Evolutionary conservation across 2,329 filamentous ascomycete species (phyloP), one percentile per base, ranked within the genome.

Genomic region (Rachicladosporium sp.): DNA sequence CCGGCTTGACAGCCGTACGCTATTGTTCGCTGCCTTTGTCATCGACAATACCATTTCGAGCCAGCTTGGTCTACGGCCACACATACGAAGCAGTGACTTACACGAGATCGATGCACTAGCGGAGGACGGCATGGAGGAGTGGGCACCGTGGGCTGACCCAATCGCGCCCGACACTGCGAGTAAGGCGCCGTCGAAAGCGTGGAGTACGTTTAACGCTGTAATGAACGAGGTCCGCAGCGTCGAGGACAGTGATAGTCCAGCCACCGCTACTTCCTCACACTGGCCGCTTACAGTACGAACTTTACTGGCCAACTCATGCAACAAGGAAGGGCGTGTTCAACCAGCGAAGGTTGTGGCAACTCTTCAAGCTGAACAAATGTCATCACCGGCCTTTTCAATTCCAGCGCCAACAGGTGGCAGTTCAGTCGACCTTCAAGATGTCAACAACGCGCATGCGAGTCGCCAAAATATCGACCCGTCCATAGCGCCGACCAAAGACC

Each of bases 51-150:
- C 78, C 13, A 54, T 78, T 10, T 70, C 72, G 6, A 55, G 71
- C 11, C 63, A 70, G 6, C 60, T 76, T 3, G 60, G 66, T n/a
- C 65, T 65, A 29, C 58, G 64, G 7, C 64, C 71, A 2, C 70
- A 73, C 51, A 63, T 79, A 5, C 61, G 60, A 40, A 53, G 59
- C 7, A 62, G 65, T 10, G 69, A 74, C 37, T 54, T 74, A 19
- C 57, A 64, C n/a, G 56, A 59, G 30, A 53, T 68, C 23, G 68
- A 69, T 7, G 57, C 61, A 2, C 61, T 81, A 2, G 67, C 74
- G 19, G 78, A 82, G 55, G 76, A 82, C 48, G 78, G 78, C 1
- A 61, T 80, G 12, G 81, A 85, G 51, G 80, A 85, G 60, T 85
- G 80, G 80, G 76, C 81, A 47, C 75, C 78, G 1, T 86, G 81